These are phyloP conservation scores for Betula pendula DNA, from an alignment of 306 rosid species.

Conservation along the genomic window DNA sequence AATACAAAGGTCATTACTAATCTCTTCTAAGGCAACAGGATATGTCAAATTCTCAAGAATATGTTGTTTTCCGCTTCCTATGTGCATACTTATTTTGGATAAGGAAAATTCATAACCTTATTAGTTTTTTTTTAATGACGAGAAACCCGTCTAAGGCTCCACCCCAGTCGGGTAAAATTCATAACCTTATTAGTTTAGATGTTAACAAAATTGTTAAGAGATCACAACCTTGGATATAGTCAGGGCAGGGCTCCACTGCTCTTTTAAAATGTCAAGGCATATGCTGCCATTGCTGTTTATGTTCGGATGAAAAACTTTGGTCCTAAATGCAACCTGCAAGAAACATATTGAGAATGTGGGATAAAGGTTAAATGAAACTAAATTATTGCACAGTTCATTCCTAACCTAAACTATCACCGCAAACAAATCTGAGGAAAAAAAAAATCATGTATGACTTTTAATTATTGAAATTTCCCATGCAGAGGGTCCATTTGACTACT, in stretches of 20 bases:
- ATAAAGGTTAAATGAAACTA: constrained; percentile 10
- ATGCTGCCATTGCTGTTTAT: constrained; percentile 92
- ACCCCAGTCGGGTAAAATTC: too few species aligned
- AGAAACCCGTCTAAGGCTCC: too few species aligned
- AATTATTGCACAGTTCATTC: not conserved
- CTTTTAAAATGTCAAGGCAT: constrained; percentile 86
- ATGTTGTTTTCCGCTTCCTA: not conserved
- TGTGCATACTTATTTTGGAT: not conserved
- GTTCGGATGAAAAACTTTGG: constrained; percentile 85
- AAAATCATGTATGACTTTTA: not conserved
- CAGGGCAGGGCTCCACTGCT: constrained; percentile 86
- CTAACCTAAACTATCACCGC: not conserved
- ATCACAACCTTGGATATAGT: constrained; percentile 71
- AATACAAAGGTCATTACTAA: not conserved
- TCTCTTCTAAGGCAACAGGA: not conserved
- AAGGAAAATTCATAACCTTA: not conserved
- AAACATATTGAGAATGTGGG: constrained; percentile 4
- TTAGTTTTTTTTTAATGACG: too few species aligned
- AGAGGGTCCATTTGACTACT: constrained; percentile 1
- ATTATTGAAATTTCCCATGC: not conserved
- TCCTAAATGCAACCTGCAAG: constrained; percentile 79
- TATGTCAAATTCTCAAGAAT: not conserved
- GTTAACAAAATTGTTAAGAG: constrained; percentile 19
- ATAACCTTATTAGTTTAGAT: not conserved
- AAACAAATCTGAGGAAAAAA: not conserved